Conservation (phyloP, 805 yeast species). For the Kodamaea kaohsiungensis region DNA sequence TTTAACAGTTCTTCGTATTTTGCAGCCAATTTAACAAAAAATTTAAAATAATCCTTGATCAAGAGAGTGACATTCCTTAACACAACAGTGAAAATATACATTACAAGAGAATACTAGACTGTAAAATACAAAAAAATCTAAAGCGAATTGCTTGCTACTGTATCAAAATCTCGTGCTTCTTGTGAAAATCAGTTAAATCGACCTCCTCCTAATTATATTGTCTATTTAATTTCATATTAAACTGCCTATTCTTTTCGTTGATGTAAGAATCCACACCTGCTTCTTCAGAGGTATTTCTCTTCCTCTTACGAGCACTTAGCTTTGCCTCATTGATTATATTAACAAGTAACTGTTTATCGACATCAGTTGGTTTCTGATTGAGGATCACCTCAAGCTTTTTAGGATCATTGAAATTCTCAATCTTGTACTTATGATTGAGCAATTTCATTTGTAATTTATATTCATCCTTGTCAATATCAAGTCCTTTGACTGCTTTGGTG, state of each 20-base stretch:
- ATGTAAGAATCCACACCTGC: constrained; percentile 47
- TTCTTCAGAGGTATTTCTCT: constrained; percentile 34
- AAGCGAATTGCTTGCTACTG: too few relatives aligned
- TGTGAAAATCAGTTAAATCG: too few relatives aligned
- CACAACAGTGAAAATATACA: too few relatives aligned
- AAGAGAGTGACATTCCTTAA: too few relatives aligned
- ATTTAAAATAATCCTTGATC: too few relatives aligned
- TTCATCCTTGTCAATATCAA: constrained; percentile 39
- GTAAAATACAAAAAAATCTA: too few relatives aligned
- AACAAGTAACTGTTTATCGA: constrained; percentile 26
- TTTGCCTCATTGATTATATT: constrained; percentile 34
- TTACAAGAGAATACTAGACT: too few relatives aligned
- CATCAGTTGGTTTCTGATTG: constrained; percentile 5
- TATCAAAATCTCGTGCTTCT: too few relatives aligned
- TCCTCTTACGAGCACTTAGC: constrained; percentile 36
- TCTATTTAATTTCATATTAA: constrained; percentile 66
- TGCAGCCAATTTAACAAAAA: too few relatives aligned
- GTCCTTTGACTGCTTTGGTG: constrained; percentile 46
- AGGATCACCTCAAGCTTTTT: constrained; percentile 3
- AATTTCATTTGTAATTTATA: constrained; percentile 41
- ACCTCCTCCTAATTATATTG: constrained; percentile 29
- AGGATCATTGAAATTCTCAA: background rate
- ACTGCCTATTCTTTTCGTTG: constrained; percentile 72
- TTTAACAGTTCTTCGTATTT: too few relatives aligned
- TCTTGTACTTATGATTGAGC: constrained; percentile 14